These are phyloP conservation scores for Suillus decipiens DNA, from an alignment of 768 basidiomycete genomes.

Conservation along the genomic window DNA sequence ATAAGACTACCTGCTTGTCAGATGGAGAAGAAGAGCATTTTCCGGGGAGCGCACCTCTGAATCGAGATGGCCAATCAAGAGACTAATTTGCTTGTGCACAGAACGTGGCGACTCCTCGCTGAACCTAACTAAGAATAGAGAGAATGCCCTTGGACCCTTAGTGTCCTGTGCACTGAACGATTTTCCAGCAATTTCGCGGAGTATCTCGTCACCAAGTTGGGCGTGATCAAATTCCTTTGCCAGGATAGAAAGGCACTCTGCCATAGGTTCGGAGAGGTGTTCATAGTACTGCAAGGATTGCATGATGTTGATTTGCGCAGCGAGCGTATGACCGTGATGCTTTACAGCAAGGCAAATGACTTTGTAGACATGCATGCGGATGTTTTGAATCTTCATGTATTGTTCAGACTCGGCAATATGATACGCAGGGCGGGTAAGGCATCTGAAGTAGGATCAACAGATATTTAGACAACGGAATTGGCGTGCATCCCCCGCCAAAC, in stretches of 20 bases:
- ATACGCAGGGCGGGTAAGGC: conserved; percentile 86
- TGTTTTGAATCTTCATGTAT: conserved; percentile 80
- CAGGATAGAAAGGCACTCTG: conserved; percentile 80
- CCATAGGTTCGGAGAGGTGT: conserved; percentile 92
- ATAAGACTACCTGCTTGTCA: conserved; percentile 64
- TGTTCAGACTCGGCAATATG: conserved; percentile 82
- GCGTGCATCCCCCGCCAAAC: not conserved
- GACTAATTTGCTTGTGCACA: conserved; percentile 86
- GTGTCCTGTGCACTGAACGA: conserved; percentile 79
- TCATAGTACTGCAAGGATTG: conserved; percentile 93
- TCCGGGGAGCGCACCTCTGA: conserved; percentile 68
- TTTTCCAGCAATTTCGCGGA: conserved; percentile 84
- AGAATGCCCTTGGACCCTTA: conserved; percentile 86
- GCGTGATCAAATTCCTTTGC: conserved; percentile 85
- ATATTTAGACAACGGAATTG: conserved; percentile 3
- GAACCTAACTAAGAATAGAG: conserved; percentile 78
- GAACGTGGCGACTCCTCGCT: conserved; percentile 78
- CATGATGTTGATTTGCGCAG: conserved; percentile 88
- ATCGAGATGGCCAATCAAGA: conserved; percentile 84
- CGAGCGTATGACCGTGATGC: conserved; percentile 79
- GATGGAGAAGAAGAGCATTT: not conserved
- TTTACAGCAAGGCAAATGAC: conserved; percentile 92
- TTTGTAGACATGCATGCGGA: conserved; percentile 79
- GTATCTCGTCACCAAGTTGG: conserved; percentile 88
- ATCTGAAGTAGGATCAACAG: conserved; percentile 46